Evolutionary conservation across 257 asterid species (phyloP), one percentile per base, ranked within the genome.

Genomic region (Scutellaria galericulata): DNA sequence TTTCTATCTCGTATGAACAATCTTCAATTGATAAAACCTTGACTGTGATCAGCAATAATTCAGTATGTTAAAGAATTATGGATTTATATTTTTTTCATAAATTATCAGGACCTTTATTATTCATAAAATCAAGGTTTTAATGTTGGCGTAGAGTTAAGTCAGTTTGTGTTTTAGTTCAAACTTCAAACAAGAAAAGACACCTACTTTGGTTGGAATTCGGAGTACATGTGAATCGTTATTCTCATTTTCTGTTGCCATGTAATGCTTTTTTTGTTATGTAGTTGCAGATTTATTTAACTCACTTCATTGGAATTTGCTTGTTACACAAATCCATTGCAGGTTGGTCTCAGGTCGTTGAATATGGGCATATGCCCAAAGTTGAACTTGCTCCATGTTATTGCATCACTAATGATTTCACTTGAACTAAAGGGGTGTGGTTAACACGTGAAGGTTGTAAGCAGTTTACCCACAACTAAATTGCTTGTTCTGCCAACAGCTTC

Each of bases 331-430:
- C 46, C 59, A 37, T 74, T 78, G 72, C 90, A 95, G 98, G 98
- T 95, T 77, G 98, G 96, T 73, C 94, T 95, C 18, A 83, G 80
- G 82, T 92, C 96, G 57, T 82, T 95, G 79, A 95, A 95, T 83
- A 81, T 95, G 86, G 99, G 99, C 56, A 95, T 95, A 79, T 95
- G 98, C 73, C 99, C 98, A 71, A 95, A 95, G 79, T 56, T 95
- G 84, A 90, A 74, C 63, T 83, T 56, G 70, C 97, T 95, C 56
- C 79, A 78, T 79, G 77, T 95, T 48, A 91, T 87, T 72, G 99
- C 95, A 18, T 18, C 18, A 0, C 83, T 68, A 52, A 92, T 95
- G 98, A 86, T 87, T 76, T 85, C 96, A 15, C 99, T 95, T 70
- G 98, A 95, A 76, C 81, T 95, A 81, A 90, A 95, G 86, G 99